A percentile compares a stretch with the other conserved stretches of the same genome.
These are phyloP conservation scores for Schrenkiella parvula DNA, from an alignment of 345 rosid species.

Conservation along the genomic window DNA sequence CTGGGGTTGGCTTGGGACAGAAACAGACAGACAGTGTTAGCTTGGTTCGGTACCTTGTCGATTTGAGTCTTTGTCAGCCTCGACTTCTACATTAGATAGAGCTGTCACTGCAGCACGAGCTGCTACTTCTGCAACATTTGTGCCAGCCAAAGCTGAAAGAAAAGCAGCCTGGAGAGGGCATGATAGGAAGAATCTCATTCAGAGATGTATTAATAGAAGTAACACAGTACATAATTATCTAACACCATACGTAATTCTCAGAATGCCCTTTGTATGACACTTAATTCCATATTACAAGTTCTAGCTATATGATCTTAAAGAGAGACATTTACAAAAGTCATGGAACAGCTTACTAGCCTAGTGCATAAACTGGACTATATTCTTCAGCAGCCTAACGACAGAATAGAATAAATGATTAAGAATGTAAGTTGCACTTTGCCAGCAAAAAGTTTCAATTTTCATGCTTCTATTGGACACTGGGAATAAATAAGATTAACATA, in stretches of 20 bases:
- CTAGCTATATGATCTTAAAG: background rate
- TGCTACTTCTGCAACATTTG: conserved; percentile 76
- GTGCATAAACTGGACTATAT: background rate
- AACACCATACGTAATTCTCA: background rate
- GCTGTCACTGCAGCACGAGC: conserved; percentile 68
- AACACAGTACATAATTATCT: background rate
- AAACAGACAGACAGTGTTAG: background rate
- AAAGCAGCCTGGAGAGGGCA: conserved; percentile 67
- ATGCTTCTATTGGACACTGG: background rate
- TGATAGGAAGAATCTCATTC: background rate
- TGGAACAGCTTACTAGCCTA: background rate
- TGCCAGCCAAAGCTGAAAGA: conserved; percentile 83
- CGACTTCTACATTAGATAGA: conserved; percentile 44
- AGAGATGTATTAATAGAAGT: background rate
- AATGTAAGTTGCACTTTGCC: background rate
- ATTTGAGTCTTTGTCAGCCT: conserved; percentile 33
- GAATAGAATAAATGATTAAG: background rate
- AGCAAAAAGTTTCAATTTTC: background rate
- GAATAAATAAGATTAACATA: background rate
- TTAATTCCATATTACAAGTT: background rate
- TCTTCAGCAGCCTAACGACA: background rate
- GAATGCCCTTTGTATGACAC: background rate
- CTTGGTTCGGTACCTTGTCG: conserved; percentile 38
- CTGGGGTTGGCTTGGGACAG: background rate
- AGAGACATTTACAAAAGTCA: background rate